phyloP scores from a whole-genome alignment of 306 rosid genomes.

The Inga laurina region DNA sequence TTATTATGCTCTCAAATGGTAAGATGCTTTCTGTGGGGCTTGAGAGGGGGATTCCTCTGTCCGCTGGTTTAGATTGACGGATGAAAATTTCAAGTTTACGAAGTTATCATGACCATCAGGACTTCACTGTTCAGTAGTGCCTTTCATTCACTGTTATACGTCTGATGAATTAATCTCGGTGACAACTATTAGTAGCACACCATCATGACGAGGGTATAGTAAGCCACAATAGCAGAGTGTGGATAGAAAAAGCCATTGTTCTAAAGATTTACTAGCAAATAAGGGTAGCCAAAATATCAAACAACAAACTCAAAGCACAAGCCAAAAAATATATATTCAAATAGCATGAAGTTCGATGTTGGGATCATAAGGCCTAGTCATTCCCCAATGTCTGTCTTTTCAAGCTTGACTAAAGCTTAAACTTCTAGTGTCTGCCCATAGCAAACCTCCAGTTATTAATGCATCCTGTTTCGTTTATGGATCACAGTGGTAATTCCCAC shows the following conservation, averaged over 20 bases:
- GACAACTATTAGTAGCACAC: neutral
- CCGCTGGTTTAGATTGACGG: neutral
- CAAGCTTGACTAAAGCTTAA: neutral
- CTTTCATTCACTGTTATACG: neutral
- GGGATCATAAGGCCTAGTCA: slow-evolving; percentile 9
- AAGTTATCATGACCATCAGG: neutral
- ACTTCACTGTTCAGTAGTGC: neutral
- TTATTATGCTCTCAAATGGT: slow-evolving; percentile 8
- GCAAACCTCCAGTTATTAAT: neutral
- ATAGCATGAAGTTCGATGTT: neutral
- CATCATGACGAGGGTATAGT: neutral
- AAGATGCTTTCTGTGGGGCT: slow-evolving; percentile 5
- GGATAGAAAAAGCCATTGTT: neutral
- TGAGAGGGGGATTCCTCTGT: neutral
- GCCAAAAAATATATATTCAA: neutral
- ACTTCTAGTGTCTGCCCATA: neutral
- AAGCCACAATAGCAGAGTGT: neutral
- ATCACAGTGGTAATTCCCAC: neutral
- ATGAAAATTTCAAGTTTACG: neutral
- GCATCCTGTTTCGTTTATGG: slow-evolving; percentile 7
- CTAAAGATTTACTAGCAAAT: neutral
- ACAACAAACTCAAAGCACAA: neutral
- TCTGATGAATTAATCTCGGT: neutral
- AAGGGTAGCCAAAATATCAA: slow-evolving; percentile 7
- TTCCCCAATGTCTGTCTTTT: neutral